Evolutionary conservation across 768 basidiomycete species (phyloP).

Genomic region (Phaffia tasmanica): DNA sequence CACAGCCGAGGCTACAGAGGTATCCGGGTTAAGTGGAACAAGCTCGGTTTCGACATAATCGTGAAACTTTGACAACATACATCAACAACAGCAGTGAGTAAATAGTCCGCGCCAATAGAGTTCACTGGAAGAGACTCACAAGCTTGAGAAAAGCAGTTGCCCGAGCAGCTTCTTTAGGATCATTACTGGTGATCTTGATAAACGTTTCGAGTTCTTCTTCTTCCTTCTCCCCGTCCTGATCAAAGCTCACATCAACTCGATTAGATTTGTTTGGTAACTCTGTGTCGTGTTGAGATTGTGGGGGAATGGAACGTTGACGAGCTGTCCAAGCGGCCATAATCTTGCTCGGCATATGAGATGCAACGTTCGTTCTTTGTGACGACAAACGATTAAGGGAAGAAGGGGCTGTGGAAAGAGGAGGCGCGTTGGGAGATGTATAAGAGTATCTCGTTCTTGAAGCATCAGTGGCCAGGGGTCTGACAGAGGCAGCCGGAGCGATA

Average conservation of each 20-base stretch:
- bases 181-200: conserved; percentile 21
- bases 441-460: too few species aligned
- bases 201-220: conserved; percentile 12
- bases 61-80: conserved; percentile 12
- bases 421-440: too few species aligned
- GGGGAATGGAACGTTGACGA: too few species aligned
- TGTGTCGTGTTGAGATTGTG: too few species aligned
- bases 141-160: conserved; percentile 24
- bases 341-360: neutral
- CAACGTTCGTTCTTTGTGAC: neutral
- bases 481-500: too few species aligned
- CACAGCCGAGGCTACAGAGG: neutral
- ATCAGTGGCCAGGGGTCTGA: too few species aligned
- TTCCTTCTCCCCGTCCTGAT: neutral
- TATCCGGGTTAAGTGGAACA: neutral
- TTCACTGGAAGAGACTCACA: conserved; percentile 7
- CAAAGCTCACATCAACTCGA: neutral
- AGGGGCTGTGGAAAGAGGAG: neutral
- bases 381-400: neutral
- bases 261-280: neutral
- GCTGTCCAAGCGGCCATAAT: too few species aligned
- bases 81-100: neutral
- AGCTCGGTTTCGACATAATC: conserved; percentile 18
- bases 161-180: conserved; percentile 21
- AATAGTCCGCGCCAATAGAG: neutral